Percentiles rank a stretch among this genome's conserved stretches.
Evolutionary conservation across 139 green algal species (phyloP).

Genomic region (Chlorella sorokiniana): DNA sequence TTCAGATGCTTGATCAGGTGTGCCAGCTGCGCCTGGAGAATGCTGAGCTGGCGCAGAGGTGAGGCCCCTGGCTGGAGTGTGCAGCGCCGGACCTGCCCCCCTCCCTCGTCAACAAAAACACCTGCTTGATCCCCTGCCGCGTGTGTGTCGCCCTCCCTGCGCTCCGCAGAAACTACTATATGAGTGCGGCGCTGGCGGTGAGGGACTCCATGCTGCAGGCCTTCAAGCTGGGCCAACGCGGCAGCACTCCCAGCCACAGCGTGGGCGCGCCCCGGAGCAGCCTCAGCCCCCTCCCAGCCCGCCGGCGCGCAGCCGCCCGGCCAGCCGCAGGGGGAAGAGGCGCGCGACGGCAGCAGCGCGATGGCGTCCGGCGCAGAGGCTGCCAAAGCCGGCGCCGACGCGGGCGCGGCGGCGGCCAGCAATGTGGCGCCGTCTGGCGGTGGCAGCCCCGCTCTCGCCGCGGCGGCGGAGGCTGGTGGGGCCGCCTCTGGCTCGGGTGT

Average conservation of each 20-base stretch:
- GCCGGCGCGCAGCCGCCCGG: too few relatives aligned
- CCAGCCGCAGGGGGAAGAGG: neutral
- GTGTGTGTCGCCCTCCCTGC: neutral
- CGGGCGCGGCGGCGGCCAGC: neutral
- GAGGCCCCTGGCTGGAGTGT: neutral
- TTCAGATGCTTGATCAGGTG: conserved; percentile 12
- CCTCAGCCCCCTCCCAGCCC: too few relatives aligned
- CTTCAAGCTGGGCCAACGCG: conserved; percentile 5
- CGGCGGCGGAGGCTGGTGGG: too few relatives aligned
- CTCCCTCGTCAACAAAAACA: too few relatives aligned
- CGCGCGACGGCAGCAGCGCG: neutral
- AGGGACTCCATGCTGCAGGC: conserved; percentile 14
- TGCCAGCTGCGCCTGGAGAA: conserved; percentile 4
- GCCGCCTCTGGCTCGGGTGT: too few relatives aligned
- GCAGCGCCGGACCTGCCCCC: too few relatives aligned
- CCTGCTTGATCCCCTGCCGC: neutral
- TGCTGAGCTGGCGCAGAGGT: neutral
- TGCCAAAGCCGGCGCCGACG: neutral
- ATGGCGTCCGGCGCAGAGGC: neutral
- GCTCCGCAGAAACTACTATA: neutral
- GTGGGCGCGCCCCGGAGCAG: too few relatives aligned
- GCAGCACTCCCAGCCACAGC: neutral
- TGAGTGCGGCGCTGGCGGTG: conserved; percentile 2
- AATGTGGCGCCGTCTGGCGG: neutral
- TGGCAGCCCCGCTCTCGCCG: too few relatives aligned